Evolutionary conservation across 2,329 filamentous ascomycete genomes (phyloP), one percentile per base, ranked within the genome.

Genomic region (Fusarium sp.): DNA sequence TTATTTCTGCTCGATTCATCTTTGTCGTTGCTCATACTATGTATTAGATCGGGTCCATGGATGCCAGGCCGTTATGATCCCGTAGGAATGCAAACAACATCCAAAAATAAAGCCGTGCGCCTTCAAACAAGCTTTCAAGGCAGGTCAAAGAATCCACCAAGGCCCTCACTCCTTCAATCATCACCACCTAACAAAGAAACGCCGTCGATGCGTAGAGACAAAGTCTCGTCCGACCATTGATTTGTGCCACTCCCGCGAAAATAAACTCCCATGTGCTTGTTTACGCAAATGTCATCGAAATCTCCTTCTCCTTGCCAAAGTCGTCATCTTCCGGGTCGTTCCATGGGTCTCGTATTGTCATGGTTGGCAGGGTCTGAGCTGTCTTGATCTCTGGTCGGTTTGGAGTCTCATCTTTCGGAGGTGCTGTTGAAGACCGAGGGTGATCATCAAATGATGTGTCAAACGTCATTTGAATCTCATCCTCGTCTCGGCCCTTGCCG

Each of bases 231-330:
- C 30, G 23, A 44, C 28, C 41, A 48, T 30, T 44, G 37, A 56
- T 23, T 56, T 47, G 13, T 4, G 16, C 39, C 56, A 28, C 27
- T 51, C 27, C 16, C 30, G 41, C 50, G 12, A 15, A 27, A 44
- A 48, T 41, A 31, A 31, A 54, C 41, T 60, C 62, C 46, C n/a
- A 28, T 41, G 41, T 60, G 40, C 34, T 44, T 40, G 40, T 44
- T 67, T 56, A 93, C 79, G 91, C 93, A 88, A 95, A 95, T 68
- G 91, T 94, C 91, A 95, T 92, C 34, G 88, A 87, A 68, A 95
- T 92, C 79, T 94, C 92, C 77, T 90, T 89, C 79, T 94, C 92
- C 75, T 88, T 87, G 16, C 90, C 90, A 82, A 92, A 92, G 55
- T 92, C 88, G 31, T 91, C 88, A 46, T 93, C 91, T 47, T 87